Percentiles rank a stretch among this genome's conserved stretches.
These are phyloP conservation scores for Fusarium stilboides DNA, from an alignment of 2,329 filamentous ascomycete species.

Conservation along the genomic window DNA sequence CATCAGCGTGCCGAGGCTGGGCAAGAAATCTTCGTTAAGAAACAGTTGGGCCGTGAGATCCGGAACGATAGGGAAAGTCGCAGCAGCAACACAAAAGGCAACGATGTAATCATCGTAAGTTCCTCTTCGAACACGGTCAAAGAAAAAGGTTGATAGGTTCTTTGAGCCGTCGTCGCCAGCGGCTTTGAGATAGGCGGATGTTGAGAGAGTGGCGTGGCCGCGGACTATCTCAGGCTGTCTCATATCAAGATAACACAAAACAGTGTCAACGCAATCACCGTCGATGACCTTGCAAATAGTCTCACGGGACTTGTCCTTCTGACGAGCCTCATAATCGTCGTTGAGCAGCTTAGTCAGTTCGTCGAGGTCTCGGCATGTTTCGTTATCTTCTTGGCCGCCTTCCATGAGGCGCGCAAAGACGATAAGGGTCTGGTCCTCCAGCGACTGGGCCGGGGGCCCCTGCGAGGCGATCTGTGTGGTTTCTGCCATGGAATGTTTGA, in stretches of 20 bases:
- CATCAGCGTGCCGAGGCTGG: conserved; percentile 82
- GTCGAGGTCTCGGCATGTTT: conserved; percentile 73
- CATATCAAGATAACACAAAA: conserved; percentile 90
- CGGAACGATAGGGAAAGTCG: conserved; percentile 88
- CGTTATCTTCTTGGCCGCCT: conserved; percentile 85
- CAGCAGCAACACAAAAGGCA: conserved; percentile 92
- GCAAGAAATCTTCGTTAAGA: conserved; percentile 88
- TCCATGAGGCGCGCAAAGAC: conserved; percentile 92
- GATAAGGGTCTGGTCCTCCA: conserved; percentile 79
- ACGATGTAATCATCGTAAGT: conserved; percentile 91
- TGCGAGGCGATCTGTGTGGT: conserved; percentile 52
- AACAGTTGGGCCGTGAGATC: conserved; percentile 84
- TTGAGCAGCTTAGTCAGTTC: conserved; percentile 72
- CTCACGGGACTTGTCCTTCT: conserved; percentile 58
- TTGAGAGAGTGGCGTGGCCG: conserved; percentile 85
- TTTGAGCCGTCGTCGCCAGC: conserved; percentile 79
- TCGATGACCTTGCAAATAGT: conserved; percentile 77
- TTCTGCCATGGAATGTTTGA: conserved; percentile 53
- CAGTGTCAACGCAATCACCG: conserved; percentile 83
- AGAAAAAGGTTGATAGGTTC: conserved; percentile 82
- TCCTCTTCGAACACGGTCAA: conserved; percentile 77
- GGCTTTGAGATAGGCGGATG: conserved; percentile 86
- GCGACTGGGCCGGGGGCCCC: conserved; percentile 52
- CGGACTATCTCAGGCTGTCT: conserved; percentile 80
- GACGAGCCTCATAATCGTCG: conserved; percentile 66